phyloP scores from a whole-genome alignment of 2,329 filamentous ascomycete species.

The Pezicula neosporulosa region DNA sequence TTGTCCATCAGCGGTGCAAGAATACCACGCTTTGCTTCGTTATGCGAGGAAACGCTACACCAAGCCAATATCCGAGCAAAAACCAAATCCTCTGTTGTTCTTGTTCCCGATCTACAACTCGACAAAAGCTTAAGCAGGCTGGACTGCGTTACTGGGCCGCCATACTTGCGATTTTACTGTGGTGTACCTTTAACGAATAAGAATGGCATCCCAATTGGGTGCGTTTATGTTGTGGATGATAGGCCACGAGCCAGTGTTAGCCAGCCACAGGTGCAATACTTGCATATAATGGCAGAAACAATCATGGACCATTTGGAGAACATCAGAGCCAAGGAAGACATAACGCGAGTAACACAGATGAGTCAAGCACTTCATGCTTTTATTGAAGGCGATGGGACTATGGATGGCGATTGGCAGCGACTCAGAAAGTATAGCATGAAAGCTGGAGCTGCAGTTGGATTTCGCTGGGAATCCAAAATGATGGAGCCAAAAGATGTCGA shows the following conservation, averaged over 20 bases:
- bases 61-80: slow-evolving; percentile 10
- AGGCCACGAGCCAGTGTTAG: slow-evolving; percentile 48
- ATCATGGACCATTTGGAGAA: slow-evolving; percentile 60
- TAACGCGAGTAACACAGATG: slow-evolving; percentile 47
- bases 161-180: slow-evolving; percentile 20
- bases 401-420: slow-evolving; percentile 22
- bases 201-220: slow-evolving; percentile 21
- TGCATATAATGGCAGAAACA: slow-evolving; percentile 52
- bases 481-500: slow-evolving; percentile 9
- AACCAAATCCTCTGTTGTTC: slow-evolving; percentile 11
- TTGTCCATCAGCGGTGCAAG: slow-evolving; percentile 15
- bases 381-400: slow-evolving; percentile 38
- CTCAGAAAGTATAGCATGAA: slow-evolving; percentile 18
- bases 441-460: slow-evolving; percentile 15
- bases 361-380: slow-evolving; percentile 49
- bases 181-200: slow-evolving; percentile 21
- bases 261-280: slow-evolving; percentile 45
- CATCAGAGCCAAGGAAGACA: slow-evolving; percentile 47
- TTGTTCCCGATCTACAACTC: slow-evolving; percentile 15
- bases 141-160: slow-evolving; percentile 15
- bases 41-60: slow-evolving; percentile 23
- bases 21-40: slow-evolving; percentile 11
- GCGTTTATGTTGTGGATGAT: slow-evolving; percentile 47
- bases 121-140: slow-evolving; percentile 13
- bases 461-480: slow-evolving; percentile 18